A percentile compares a stretch with the other conserved stretches of the same genome.
Conservation (phyloP, 2,329 filamentous ascomycete genomes). For the Plenodomus biglobosus region DNA sequence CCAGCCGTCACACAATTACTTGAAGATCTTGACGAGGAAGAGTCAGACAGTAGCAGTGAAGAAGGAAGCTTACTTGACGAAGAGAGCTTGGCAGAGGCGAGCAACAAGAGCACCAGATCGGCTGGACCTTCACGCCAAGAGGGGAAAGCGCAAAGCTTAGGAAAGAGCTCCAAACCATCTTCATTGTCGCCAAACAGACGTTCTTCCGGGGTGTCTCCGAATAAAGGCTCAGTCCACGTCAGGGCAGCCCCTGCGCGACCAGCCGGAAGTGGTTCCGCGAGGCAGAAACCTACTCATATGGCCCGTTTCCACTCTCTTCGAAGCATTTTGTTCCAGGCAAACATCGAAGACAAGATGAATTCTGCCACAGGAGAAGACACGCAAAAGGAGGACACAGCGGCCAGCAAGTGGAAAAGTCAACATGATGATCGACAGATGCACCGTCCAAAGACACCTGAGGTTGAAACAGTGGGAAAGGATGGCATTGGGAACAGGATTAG, state of each 20-base stretch:
- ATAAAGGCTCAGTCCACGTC: conserved; percentile 10
- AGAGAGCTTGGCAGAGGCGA: conserved; percentile 7
- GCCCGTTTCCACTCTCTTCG: conserved; percentile 39
- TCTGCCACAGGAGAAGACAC: conserved; percentile 20
- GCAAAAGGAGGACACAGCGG: conserved; percentile 20
- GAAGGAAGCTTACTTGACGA: conserved; percentile 19
- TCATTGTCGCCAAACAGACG: conserved; percentile 17
- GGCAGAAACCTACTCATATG: conserved; percentile 29
- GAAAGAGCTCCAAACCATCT: conserved; percentile 9
- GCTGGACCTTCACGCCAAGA: conserved; percentile 10
- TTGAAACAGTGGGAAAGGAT: conserved; percentile 15
- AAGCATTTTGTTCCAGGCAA: conserved; percentile 35
- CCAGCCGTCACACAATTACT: conserved; percentile 36
- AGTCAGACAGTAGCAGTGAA: conserved; percentile 31
- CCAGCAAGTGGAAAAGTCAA: conserved; percentile 31
- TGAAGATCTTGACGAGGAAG: conserved; percentile 28
- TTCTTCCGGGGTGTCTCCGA: conserved; percentile 12
- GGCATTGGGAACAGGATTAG: conserved; percentile 29
- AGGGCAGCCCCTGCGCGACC: conserved; percentile 9
- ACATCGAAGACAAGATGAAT: conserved; percentile 35
- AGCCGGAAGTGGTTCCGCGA: conserved; percentile 11
- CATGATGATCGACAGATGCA: conserved; percentile 32
- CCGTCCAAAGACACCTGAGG: conserved; percentile 29
- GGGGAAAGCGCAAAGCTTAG: conserved; percentile 1
- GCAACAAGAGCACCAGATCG: conserved; percentile 10